Base-by-base conservation (phyloP, 768 basidiomycete genomes). In the Paxillus ammoniavirescens region DNA sequence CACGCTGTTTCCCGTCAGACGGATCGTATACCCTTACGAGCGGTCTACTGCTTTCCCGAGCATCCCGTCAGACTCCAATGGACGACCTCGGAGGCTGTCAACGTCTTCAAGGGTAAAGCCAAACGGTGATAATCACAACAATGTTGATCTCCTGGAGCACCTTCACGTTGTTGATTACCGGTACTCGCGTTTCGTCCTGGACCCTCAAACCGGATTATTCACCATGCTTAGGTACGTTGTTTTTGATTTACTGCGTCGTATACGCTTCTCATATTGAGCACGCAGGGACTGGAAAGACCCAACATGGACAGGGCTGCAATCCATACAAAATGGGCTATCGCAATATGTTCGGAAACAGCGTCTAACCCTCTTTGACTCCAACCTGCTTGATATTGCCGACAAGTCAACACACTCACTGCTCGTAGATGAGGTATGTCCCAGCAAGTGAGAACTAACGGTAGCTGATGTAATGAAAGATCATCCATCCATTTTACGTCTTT, bases 401-500 rank as follows among this genome's bases (percentile, higher is more conserved):
- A 98, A 97, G 70, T 86, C 91, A 0, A 82, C 87, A 10, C 53
- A 84, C 4, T 77, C 82, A 14, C 78, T 99, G 3, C 76, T 98
- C 7, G 73, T 98, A 17, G 94, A 98, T 59, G 97, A 98, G 80
- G 93, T 93, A 68, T 49, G 73, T 65, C 36, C 21, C n/a, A 14
- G 49, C 13, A 36, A n/a, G 9, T 36, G 12, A 47, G 17, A 33
- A 14, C 18, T 30, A 28, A 43, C 37, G 8, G 35, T 43, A 15
- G 9, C 49, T 60, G 47, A 58, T 40, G 13, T 53, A 23, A 40
- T 30, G 33, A 4, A 57, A 87, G 93, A 83, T 97, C 42, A 87
- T 98, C 37, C 96, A 98, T 66, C 97, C 97, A 0, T 98, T 98
- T 72, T 98, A 98, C 66, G 88, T 99, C 50, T 99, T 99, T 66